A percentile compares a stretch with the other conserved stretches of the same genome.
Conservation (phyloP, 306 rosid genomes). For the Vicia faba region DNA sequence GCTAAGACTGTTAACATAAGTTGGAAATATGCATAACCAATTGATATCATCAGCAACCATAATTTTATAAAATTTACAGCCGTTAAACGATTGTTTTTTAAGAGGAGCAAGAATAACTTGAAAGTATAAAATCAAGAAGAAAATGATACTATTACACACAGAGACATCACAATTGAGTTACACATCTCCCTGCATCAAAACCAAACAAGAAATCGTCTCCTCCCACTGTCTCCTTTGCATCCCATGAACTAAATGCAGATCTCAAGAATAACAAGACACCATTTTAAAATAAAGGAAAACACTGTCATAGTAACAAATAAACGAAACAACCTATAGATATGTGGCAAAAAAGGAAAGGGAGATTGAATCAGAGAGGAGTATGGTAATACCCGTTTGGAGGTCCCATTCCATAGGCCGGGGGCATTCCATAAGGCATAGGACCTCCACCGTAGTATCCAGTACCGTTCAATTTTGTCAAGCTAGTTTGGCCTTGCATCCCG, state of each 20-base stretch:
- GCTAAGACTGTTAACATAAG: constrained; percentile 29
- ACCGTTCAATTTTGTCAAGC: constrained; percentile 69
- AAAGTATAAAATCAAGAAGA: constrained; percentile 40
- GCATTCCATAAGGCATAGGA: constrained; percentile 86
- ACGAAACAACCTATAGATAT: constrained; percentile 47
- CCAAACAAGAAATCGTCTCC: constrained; percentile 47
- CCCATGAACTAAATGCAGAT: constrained; percentile 52
- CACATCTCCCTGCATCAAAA: constrained; percentile 61
- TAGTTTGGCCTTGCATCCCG: constrained; percentile 96
- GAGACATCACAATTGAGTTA: constrained; percentile 54
- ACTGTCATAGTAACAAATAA: constrained; percentile 54
- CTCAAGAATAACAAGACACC: constrained; percentile 56
- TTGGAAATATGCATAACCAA: constrained; percentile 34
- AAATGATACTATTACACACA: constrained; percentile 56
- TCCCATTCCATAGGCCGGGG: constrained; percentile 83
- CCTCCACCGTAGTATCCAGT: constrained; percentile 60
- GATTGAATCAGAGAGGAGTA: constrained; percentile 57
- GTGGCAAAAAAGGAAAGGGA: constrained; percentile 33
- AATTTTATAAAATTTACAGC: constrained; percentile 42
- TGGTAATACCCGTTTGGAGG: constrained; percentile 75
- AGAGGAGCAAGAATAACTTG: constrained; percentile 46
- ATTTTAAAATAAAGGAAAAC: constrained; percentile 44
- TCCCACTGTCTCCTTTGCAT: constrained; percentile 47
- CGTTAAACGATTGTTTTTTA: constrained; percentile 40
- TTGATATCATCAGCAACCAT: constrained; percentile 31